These are phyloP conservation scores for Eucalyptus tenuipes DNA, from an alignment of 345 rosid genomes.

Conservation along the genomic window DNA sequence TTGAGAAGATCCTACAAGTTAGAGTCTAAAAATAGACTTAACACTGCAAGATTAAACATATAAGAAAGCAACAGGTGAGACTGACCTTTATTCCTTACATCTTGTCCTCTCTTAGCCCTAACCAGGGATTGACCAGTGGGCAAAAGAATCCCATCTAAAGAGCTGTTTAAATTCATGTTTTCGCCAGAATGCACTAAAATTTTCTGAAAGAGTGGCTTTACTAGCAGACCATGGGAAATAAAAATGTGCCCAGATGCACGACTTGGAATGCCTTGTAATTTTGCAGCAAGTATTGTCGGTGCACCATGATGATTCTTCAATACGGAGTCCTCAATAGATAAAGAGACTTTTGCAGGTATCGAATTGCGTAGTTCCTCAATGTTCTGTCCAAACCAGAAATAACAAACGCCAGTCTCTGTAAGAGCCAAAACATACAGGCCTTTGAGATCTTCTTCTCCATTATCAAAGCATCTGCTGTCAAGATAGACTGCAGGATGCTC, in stretches of 20 bases:
- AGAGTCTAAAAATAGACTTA: background rate
- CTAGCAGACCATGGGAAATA: slow-evolving; percentile 64
- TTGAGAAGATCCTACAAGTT: background rate
- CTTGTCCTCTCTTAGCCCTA: slow-evolving; percentile 41
- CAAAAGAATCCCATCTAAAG: slow-evolving; percentile 67
- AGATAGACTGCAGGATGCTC: slow-evolving; percentile 82
- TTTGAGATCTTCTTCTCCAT: slow-evolving; percentile 18
- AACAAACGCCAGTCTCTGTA: slow-evolving; percentile 81
- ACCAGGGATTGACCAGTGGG: slow-evolving; percentile 37
- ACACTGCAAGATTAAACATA: background rate
- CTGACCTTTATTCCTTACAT: slow-evolving; percentile 45
- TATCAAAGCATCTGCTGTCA: slow-evolving; percentile 43
- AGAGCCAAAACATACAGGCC: slow-evolving; percentile 62
- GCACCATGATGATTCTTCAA: slow-evolving; percentile 29
- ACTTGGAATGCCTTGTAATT: slow-evolving; percentile 53
- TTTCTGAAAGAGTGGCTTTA: slow-evolving; percentile 84
- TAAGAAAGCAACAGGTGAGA: background rate
- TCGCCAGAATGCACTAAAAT: slow-evolving; percentile 49
- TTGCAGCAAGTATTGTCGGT: slow-evolving; percentile 65
- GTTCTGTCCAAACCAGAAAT: slow-evolving; percentile 68
- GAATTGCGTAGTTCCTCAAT: slow-evolving; percentile 45
- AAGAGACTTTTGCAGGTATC: slow-evolving; percentile 56
- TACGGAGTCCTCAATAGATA: slow-evolving; percentile 32
- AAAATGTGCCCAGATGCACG: slow-evolving; percentile 43
- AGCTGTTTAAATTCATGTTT: slow-evolving; percentile 43